Evolutionary conservation across 2,329 filamentous ascomycete genomes (phyloP), one percentile per base, ranked within the genome.

Genomic region (Trichophyton simii): DNA sequence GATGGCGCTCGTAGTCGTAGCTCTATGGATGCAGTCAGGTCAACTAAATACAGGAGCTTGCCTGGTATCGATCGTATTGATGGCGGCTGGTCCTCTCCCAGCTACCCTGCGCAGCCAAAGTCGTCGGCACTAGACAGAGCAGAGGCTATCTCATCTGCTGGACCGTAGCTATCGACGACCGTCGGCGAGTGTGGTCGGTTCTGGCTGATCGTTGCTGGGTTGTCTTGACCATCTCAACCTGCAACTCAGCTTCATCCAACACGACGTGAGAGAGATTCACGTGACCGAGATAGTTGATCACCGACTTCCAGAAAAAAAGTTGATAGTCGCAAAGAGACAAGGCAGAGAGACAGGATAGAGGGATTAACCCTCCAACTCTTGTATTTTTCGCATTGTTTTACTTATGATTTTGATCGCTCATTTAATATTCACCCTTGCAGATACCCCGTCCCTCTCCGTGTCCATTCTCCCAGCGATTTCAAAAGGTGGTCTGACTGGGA

Each of bases 1-100:
- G 57, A 46, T 50, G 60, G 28, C 20, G 57, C 44, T 28, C 48
- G 18, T 13, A 31, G 50, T 13, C 22, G 50, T 28, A 18, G 28
- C 22, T 54, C 55, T 28, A 34, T 13, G 34, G 25, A 13, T 38
- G 34, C 11, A 38, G 6, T 31, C 28, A 31, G 11, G 34, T 38
- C 34, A 4, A 3, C 34, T 38, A 38, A 38, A 38, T 9, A 38
- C 34, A 31, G 20, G 55, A 38, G 55, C 34, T 58, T 44, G 38
- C 38, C 55, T 58, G 34, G 55, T 58, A 42, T 42, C 38, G 52
- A 31, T 57, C n/a, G 55, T 58, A 18, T 42, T 22, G 52, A 31
- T 57, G 52, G 52, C 25, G 18, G 20, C 18, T 22, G 7, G 44
- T 25, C 44, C 18, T 48, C 11, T 8, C n/a, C 50, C 22, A 31